phyloP scores from a whole-genome alignment of 164 flowering plant species.

The Amborella trichopoda region DNA sequence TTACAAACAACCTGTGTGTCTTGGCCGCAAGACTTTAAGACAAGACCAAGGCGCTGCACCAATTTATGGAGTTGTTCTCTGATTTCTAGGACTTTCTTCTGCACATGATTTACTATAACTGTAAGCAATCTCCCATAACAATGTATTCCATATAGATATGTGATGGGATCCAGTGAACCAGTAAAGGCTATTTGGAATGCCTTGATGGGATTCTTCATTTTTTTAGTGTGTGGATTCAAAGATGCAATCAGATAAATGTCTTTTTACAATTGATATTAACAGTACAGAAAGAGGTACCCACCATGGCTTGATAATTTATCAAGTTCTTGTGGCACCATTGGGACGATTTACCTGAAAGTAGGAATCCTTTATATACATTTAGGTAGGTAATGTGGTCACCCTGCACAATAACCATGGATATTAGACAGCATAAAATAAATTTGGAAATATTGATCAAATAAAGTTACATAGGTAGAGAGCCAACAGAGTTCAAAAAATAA shows the following conservation, averaged over 20 bases:
- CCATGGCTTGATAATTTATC: conserved; percentile 92
- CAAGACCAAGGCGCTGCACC: conserved; percentile 59
- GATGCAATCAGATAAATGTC: background rate
- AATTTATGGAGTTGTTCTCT: conserved; percentile 74
- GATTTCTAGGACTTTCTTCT: conserved; percentile 54
- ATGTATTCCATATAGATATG: background rate
- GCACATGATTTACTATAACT: conserved; percentile 3
- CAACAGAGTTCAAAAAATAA: no score
- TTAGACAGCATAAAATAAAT: no score
- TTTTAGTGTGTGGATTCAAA: no score
- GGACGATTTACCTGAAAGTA: conserved; percentile 81
- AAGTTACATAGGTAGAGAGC: no score
- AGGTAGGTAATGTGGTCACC: conserved; percentile 95
- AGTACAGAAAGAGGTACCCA: conserved; percentile 16
- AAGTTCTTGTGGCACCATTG: conserved; percentile 93
- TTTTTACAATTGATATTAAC: background rate
- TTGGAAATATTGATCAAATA: no score
- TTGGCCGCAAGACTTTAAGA: conserved; percentile 67
- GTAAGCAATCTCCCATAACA: background rate
- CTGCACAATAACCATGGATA: no score
- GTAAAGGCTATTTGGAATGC: no score
- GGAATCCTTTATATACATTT: conserved; percentile 84
- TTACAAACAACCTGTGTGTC: conserved; percentile 88
- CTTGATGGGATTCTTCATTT: no score
- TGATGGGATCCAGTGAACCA: no score